These are phyloP conservation scores for Rhynchospora tenuis DNA, from an alignment of 176 grass and related monocot species.

Conservation along the genomic window DNA sequence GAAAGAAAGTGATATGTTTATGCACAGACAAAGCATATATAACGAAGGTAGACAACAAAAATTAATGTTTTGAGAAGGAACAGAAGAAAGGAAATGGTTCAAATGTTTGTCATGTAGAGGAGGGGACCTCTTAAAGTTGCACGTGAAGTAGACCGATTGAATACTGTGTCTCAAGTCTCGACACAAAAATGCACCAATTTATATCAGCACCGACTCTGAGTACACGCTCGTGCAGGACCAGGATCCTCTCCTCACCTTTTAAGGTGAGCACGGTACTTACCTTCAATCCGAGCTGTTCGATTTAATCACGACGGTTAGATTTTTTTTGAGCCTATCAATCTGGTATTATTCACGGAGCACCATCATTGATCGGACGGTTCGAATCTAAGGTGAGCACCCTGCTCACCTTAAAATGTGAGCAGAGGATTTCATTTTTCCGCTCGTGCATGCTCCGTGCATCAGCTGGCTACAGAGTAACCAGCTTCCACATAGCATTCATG, in stretches of 20 bases:
- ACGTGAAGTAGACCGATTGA: conserved; percentile 3
- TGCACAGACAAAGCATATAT: neutral
- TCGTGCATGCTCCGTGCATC: neutral
- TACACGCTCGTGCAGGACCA: conserved; percentile 12
- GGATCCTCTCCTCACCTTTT: no score
- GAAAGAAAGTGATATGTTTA: neutral
- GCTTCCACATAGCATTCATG: neutral
- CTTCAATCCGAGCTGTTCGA: no score
- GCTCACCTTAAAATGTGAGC: no score
- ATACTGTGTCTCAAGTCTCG: neutral
- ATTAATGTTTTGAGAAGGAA: neutral
- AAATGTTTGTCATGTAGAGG: conserved; percentile 1
- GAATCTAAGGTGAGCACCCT: no score
- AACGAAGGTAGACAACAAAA: neutral
- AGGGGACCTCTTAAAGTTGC: conserved; percentile 13
- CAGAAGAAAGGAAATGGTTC: neutral
- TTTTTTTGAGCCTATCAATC: no score
- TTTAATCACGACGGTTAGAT: no score
- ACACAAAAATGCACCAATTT: neutral
- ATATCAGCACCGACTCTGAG: neutral
- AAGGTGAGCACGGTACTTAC: no score
- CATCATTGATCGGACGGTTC: no score
- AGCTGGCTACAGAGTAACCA: neutral
- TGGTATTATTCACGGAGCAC: no score
- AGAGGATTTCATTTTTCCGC: no score